Evolutionary conservation across 805 yeast genomes (phyloP).

Genomic region (Komagataella mondaviorum): DNA sequence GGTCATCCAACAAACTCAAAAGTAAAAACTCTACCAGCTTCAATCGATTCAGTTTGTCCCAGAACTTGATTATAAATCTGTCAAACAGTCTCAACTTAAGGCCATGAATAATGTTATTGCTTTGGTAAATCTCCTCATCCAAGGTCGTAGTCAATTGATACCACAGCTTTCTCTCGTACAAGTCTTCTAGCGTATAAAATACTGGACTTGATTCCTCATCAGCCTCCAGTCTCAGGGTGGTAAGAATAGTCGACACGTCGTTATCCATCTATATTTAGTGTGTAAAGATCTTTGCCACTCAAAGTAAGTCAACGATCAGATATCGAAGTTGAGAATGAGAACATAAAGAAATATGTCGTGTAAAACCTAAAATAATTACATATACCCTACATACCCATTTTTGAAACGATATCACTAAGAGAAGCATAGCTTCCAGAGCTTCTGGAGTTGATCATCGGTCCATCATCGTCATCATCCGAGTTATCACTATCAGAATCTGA

Average conservation of each 20-base stretch:
- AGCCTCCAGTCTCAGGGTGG: conserved; percentile 44
- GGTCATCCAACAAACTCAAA: conserved; percentile 28
- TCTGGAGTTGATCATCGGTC: conserved; percentile 1
- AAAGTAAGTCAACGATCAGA: not conserved
- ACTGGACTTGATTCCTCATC: conserved; percentile 43
- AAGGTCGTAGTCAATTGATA: conserved; percentile 75
- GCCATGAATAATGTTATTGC: conserved; percentile 32
- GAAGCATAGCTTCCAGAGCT: not conserved
- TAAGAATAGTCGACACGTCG: conserved; percentile 29
- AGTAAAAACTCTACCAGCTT: conserved; percentile 68
- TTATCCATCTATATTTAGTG: conserved; percentile 1
- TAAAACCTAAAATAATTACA: not conserved
- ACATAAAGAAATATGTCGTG: not conserved
- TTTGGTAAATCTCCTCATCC: conserved; percentile 38
- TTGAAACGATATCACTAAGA: not conserved
- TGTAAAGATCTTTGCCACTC: not conserved
- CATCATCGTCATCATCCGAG: not conserved
- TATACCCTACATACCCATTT: not conserved
- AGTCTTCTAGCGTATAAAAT: conserved; percentile 66
- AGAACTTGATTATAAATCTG: conserved; percentile 54
- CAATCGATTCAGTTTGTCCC: conserved; percentile 63
- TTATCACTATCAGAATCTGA: not conserved
- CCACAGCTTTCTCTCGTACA: conserved; percentile 86
- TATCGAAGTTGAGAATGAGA: not conserved
- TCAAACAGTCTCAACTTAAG: conserved; percentile 57